phyloP scores from a whole-genome alignment of 192 early-diverging fungal genomes.

The Spizellomyces punctatus region DNA sequence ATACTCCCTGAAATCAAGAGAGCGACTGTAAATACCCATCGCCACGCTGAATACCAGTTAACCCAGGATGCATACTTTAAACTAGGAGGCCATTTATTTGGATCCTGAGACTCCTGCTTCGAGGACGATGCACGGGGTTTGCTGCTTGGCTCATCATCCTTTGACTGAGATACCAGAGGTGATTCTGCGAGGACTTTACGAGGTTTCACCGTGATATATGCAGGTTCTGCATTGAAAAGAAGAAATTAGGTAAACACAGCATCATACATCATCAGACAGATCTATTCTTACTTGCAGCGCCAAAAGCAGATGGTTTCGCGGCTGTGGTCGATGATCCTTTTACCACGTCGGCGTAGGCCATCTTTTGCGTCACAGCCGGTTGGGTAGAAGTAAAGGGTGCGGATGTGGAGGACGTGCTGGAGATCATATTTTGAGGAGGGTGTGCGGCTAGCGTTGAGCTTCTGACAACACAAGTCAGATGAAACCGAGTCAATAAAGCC shows the following conservation, averaged over 20 bases:
- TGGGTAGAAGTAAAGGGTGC: not conserved
- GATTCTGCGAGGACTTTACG: slow-evolving; percentile 14
- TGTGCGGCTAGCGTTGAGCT: not conserved
- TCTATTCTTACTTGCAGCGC: not conserved
- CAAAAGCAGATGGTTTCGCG: not conserved
- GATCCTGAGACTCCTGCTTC: not conserved
- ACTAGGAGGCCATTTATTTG: slow-evolving; percentile 3
- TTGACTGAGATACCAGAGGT: slow-evolving; percentile 15
- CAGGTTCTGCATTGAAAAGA: slow-evolving; percentile 9
- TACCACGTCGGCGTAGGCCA: not conserved
- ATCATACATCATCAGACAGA: not conserved
- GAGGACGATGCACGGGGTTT: not conserved
- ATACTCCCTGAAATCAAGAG: slow-evolving; percentile 18
- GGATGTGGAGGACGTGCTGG: not conserved
- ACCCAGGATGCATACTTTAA: too few relatives aligned
- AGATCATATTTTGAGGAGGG: not conserved
- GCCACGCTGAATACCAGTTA: not conserved
- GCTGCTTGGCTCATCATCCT: not conserved
- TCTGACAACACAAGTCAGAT: too few relatives aligned
- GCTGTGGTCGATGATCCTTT: not conserved
- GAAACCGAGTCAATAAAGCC: too few relatives aligned
- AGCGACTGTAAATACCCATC: not conserved
- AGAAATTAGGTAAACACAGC: not conserved
- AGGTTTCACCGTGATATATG: slow-evolving; percentile 20
- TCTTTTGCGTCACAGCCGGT: not conserved